These are phyloP conservation scores for Leishmania amazonensis DNA, from an alignment of 208 protist species.

Conservation along the genomic window DNA sequence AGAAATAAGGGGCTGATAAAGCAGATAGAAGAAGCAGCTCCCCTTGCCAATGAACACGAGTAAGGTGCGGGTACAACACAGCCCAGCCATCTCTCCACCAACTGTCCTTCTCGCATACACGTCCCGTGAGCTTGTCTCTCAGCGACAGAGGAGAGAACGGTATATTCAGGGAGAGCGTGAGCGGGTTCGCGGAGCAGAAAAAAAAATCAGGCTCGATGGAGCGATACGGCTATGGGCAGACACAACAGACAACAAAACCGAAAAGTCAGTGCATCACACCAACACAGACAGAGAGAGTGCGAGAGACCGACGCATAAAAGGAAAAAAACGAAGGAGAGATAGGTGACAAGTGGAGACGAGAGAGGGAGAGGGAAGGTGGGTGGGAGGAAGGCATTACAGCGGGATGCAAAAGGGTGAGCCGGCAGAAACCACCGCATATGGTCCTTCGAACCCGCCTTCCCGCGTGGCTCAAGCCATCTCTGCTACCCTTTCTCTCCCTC, in stretches of 20 bases:
- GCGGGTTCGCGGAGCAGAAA: not conserved
- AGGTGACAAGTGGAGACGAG: not conserved
- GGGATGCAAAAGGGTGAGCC: not conserved
- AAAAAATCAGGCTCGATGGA: not conserved
- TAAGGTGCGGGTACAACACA: not conserved
- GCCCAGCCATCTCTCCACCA: not conserved
- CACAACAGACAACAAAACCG: not conserved
- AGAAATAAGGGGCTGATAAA: not conserved
- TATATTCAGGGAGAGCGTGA: not conserved
- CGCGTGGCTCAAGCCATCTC: not conserved
- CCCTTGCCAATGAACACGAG: not conserved
- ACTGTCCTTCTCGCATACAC: not conserved
- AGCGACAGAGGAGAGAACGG: not conserved
- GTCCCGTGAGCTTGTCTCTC: not conserved
- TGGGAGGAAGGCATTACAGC: not conserved
- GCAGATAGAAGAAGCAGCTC: not conserved
- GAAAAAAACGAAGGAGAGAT: not conserved
- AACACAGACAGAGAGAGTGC: not conserved
- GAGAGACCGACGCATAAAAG: not conserved
- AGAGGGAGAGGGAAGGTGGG: not conserved
- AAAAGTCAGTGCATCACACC: not conserved
- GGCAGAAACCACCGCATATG: not conserved
- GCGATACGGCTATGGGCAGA: not conserved
- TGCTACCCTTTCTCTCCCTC: not conserved
- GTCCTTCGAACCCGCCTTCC: not conserved